Conservation (phyloP, 306 rosid genomes). For the Malus domestica region DNA sequence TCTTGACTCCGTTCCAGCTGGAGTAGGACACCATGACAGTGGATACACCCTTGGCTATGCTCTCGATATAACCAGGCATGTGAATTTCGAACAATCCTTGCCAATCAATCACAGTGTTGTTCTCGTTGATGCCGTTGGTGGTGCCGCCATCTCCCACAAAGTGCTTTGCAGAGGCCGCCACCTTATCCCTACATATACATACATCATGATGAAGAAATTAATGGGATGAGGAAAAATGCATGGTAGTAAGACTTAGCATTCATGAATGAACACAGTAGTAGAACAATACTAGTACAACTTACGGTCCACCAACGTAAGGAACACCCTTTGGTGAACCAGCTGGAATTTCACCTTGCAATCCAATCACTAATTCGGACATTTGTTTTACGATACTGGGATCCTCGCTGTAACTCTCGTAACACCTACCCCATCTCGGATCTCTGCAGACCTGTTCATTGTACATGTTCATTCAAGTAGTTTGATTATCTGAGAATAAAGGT, state of each 20-base stretch:
- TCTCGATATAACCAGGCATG: neutral
- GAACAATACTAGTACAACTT: neutral
- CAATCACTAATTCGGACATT: neutral
- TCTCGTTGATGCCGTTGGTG: neutral
- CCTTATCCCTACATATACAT: neutral
- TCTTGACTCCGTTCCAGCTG: constrained; percentile 2
- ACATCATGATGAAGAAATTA: neutral
- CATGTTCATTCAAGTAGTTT: neutral
- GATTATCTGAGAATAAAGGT: neutral
- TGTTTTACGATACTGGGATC: neutral
- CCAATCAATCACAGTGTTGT: constrained; percentile 3
- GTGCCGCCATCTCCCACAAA: constrained; percentile 1
- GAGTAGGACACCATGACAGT: constrained; percentile 6
- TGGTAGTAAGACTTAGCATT: no score
- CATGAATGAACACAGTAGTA: no score
- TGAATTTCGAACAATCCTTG: neutral
- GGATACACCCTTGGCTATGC: neutral
- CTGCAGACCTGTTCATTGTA: neutral
- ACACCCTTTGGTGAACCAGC: neutral
- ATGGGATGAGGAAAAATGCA: neutral
- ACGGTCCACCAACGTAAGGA: neutral
- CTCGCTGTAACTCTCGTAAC: neutral
- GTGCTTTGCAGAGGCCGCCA: neutral
- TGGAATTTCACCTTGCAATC: neutral
- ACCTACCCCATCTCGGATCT: neutral